Conservation (phyloP, 2,329 filamentous ascomycete species). For the Graphiopsis chlorocephala region DNA sequence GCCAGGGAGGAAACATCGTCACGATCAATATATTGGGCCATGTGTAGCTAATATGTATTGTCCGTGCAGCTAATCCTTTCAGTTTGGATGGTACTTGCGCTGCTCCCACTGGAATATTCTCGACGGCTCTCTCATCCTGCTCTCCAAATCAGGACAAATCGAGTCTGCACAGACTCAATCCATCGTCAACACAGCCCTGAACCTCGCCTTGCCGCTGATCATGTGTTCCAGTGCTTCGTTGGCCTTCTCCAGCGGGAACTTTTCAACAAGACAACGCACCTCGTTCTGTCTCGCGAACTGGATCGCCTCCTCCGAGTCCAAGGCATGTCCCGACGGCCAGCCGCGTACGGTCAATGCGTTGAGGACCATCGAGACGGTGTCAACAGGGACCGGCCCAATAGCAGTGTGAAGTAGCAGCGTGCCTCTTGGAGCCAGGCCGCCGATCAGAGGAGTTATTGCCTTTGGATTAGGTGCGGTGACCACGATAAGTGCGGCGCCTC, state of each 20-base stretch:
- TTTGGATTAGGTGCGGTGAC: slow-evolving; percentile 61
- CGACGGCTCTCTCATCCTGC: neutral
- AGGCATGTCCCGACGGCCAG: slow-evolving; percentile 54
- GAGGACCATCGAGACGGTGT: slow-evolving; percentile 45
- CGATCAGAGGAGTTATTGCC: slow-evolving; percentile 53
- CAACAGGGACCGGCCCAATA: slow-evolving; percentile 44
- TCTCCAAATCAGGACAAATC: neutral
- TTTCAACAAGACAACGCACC: slow-evolving; percentile 54
- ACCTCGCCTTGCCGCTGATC: slow-evolving; percentile 49
- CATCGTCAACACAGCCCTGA: slow-evolving; percentile 52
- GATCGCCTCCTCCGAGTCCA: slow-evolving; percentile 54
- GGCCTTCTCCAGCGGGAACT: slow-evolving; percentile 51
- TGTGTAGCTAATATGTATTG: neutral
- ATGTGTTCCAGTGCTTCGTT: slow-evolving; percentile 52
- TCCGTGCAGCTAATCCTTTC: neutral
- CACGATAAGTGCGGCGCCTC: slow-evolving; percentile 61
- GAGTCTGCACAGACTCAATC: slow-evolving; percentile 25
- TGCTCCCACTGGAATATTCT: neutral
- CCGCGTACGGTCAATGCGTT: slow-evolving; percentile 49
- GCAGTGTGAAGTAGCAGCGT: slow-evolving; percentile 60
- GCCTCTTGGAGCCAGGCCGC: slow-evolving; percentile 54
- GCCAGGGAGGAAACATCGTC: neutral
- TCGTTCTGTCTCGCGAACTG: slow-evolving; percentile 47
- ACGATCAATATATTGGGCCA: neutral
- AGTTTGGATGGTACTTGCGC: neutral